phyloP scores from a whole-genome alignment of 2,329 filamentous ascomycete genomes.

The Hypoxylon sp. region DNA sequence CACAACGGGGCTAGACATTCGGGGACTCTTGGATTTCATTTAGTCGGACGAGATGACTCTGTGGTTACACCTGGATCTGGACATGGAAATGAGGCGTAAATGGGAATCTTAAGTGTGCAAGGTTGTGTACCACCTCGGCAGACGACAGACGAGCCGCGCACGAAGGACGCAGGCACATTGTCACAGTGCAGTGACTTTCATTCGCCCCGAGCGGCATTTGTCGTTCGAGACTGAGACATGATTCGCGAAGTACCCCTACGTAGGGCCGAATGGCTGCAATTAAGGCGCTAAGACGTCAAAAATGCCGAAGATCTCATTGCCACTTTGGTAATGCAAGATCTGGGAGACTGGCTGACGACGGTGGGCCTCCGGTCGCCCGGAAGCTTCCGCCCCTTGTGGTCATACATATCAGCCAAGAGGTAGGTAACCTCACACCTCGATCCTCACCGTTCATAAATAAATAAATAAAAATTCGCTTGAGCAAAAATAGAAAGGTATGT shows the following conservation, averaged over 20 bases:
- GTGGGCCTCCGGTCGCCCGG: constrained; percentile 41
- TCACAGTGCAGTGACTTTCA: constrained; percentile 42
- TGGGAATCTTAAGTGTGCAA: constrained; percentile 36
- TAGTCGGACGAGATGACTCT: constrained; percentile 33
- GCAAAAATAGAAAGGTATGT: neutral
- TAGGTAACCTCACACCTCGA: constrained; percentile 5
- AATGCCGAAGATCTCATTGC: constrained; percentile 47
- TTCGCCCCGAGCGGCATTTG: constrained; percentile 43
- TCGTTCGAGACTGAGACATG: constrained; percentile 49
- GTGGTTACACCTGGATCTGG: constrained; percentile 28
- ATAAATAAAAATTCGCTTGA: neutral
- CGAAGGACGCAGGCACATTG: constrained; percentile 46
- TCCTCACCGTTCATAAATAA: neutral
- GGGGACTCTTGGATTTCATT: constrained; percentile 11
- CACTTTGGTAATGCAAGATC: constrained; percentile 48
- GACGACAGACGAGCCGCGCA: constrained; percentile 44
- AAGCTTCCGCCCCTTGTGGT: constrained; percentile 39
- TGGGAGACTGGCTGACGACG: constrained; percentile 37
- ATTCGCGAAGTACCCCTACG: constrained; percentile 45
- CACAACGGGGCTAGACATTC: constrained; percentile 23
- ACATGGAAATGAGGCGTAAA: constrained; percentile 36
- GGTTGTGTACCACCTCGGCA: constrained; percentile 42
- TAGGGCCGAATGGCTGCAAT: constrained; percentile 51
- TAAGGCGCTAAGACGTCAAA: constrained; percentile 45
- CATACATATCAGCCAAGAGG: constrained; percentile 9